A percentile compares a stretch with the other conserved stretches of the same genome.
These are phyloP conservation scores for Cutaneotrichosporon sp. DNA, from an alignment of 1,284 basidiomycete genomes.

Conservation along the genomic window DNA sequence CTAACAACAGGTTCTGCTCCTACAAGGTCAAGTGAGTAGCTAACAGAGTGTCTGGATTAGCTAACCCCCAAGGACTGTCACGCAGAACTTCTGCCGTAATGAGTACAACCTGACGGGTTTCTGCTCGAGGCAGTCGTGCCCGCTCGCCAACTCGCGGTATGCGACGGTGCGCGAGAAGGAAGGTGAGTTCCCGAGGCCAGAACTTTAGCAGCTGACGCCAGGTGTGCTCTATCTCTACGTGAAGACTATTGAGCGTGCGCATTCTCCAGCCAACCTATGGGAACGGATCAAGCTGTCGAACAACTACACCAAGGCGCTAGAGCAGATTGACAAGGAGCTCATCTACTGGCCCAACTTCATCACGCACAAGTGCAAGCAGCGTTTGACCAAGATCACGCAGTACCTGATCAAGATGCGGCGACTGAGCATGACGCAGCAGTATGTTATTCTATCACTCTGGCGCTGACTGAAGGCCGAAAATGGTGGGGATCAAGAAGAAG, in stretches of 20 bases:
- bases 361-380: slow-evolving; percentile 98
- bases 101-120: slow-evolving; percentile 99
- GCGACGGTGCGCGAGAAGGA: slow-evolving; percentile 96
- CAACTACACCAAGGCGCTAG: slow-evolving; percentile 91
- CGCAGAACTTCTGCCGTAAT: slow-evolving; percentile 97
- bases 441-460: slow-evolving; percentile 42
- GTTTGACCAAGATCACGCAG: slow-evolving; percentile 97
- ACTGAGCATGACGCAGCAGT: slow-evolving; percentile 85
- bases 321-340: slow-evolving; percentile 95
- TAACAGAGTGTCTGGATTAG: not conserved
- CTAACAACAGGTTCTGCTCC: slow-evolving; percentile 65
- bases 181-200: slow-evolving; percentile 58
- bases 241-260: slow-evolving; percentile 96
- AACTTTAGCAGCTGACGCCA: slow-evolving; percentile 42
- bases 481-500: slow-evolving; percentile 96
- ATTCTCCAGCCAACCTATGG: slow-evolving; percentile 96
- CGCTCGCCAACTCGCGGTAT: slow-evolving; percentile 93
- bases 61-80: slow-evolving; percentile 69
- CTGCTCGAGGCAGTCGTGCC: slow-evolving; percentile 94
- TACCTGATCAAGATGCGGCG: slow-evolving; percentile 98
- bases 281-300: slow-evolving; percentile 89
- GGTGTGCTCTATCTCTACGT: slow-evolving; percentile 93
- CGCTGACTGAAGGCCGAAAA: slow-evolving; percentile 67
- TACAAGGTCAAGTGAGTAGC: slow-evolving; percentile 91
- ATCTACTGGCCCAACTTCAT: slow-evolving; percentile 97